These are phyloP conservation scores for Penicillium sp. DNA, from an alignment of 2,329 filamentous ascomycete species.

Conservation along the genomic window DNA sequence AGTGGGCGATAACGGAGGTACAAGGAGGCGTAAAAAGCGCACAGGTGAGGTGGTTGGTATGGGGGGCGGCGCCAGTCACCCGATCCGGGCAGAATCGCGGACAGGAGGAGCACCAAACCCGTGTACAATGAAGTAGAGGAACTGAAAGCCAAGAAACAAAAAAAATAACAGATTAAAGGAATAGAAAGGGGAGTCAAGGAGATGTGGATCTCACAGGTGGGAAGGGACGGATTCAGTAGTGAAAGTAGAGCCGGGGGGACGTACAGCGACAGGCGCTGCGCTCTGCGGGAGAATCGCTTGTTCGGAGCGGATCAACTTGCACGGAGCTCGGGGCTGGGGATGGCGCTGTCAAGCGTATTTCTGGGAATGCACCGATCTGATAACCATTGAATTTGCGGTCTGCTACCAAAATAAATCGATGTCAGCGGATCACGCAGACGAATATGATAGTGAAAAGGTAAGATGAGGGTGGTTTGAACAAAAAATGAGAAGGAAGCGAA, in stretches of 20 bases:
- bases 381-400: conserved; percentile 13
- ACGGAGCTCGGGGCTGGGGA: conserved; percentile 33
- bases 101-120: conserved; percentile 11
- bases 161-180: conserved; percentile 10
- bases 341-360: conserved; percentile 35
- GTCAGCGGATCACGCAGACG: not conserved
- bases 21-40: conserved; percentile 26
- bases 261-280: conserved; percentile 22
- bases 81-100: conserved; percentile 23
- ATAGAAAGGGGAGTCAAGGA: conserved; percentile 13
- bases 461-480: not conserved
- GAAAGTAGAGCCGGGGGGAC: conserved; percentile 19
- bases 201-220: conserved; percentile 31
- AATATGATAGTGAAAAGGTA: not conserved
- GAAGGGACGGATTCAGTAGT: conserved; percentile 17
- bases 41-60: conserved; percentile 21
- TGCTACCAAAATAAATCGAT: not conserved
- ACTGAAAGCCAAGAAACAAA: conserved; percentile 11
- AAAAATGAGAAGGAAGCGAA: conserved; percentile 1
- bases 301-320: conserved; percentile 36
- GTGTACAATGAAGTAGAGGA: conserved; percentile 15
- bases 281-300: conserved; percentile 37
- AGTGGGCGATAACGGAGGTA: conserved; percentile 24
- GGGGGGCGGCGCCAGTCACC: conserved; percentile 20
- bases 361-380: conserved; percentile 31